A percentile compares a stretch with the other conserved stretches of the same genome.
phyloP scores from a whole-genome alignment of 257 asterid genomes.

The Solanum arcanum region DNA sequence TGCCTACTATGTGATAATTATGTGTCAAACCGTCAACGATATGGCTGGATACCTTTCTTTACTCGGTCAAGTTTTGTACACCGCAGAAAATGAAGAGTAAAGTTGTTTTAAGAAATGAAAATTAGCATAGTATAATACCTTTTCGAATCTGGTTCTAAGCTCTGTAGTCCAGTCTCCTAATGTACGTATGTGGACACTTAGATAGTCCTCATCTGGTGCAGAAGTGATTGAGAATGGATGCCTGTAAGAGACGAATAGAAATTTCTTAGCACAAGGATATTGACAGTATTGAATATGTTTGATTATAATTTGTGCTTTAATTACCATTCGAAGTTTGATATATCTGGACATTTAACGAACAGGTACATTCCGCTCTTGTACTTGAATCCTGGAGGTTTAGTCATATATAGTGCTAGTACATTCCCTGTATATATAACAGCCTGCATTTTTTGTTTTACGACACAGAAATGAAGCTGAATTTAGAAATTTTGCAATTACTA shows the following conservation, averaged over 20 bases:
- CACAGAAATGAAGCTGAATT: neutral
- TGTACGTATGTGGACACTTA: slow-evolving; percentile 80
- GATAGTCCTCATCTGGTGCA: slow-evolving; percentile 77
- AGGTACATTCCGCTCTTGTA: slow-evolving; percentile 97
- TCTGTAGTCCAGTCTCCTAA: slow-evolving; percentile 93
- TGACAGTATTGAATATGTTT: neutral
- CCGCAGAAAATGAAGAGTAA: neutral
- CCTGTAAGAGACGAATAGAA: slow-evolving; percentile 23
- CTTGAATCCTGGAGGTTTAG: slow-evolving; percentile 66
- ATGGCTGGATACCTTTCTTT: neutral
- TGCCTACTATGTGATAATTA: neutral
- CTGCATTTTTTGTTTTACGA: slow-evolving; percentile 20
- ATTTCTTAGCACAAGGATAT: neutral
- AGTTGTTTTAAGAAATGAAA: neutral
- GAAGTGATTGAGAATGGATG: slow-evolving; percentile 96
- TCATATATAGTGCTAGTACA: slow-evolving; percentile 79
- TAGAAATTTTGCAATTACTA: neutral
- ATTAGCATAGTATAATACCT: slow-evolving; percentile 23
- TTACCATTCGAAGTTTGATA: slow-evolving; percentile 80
- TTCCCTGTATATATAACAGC: slow-evolving; percentile 81
- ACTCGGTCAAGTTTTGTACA: neutral
- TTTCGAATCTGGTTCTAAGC: slow-evolving; percentile 45
- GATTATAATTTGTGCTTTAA: neutral
- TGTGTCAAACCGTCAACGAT: neutral
- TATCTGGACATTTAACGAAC: slow-evolving; percentile 75